Conservation (phyloP, 2,329 filamentous ascomycete species). For the Hymenoscyphus occultus region DNA sequence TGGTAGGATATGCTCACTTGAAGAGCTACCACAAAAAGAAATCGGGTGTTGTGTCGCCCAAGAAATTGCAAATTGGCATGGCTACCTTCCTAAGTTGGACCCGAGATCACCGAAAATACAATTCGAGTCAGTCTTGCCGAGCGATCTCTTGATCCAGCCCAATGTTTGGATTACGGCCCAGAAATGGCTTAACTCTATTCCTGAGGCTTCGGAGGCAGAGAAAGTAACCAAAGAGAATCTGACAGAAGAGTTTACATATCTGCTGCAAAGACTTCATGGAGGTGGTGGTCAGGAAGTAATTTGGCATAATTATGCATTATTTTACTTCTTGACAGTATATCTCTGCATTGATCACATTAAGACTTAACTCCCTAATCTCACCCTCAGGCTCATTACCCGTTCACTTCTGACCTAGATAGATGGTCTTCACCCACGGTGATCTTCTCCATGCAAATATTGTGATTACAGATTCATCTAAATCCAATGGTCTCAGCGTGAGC, state of each 20-base stretch:
- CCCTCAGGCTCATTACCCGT: not conserved
- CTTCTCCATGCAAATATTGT: not conserved
- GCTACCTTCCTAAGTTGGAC: not conserved
- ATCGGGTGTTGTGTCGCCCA: not conserved
- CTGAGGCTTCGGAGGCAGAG: not conserved
- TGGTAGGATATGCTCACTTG: not conserved
- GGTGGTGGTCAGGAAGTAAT: not conserved
- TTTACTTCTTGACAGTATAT: not conserved
- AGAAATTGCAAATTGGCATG: conserved; percentile 1
- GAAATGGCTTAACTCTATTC: not conserved
- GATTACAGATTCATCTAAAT: not conserved
- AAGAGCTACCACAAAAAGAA: not conserved
- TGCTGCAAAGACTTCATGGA: not conserved
- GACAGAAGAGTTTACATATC: not conserved
- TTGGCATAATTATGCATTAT: not conserved
- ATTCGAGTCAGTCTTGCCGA: not conserved
- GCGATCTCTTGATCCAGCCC: not conserved
- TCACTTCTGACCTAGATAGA: not conserved
- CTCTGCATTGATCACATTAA: not conserved
- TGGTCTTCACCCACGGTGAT: not conserved
- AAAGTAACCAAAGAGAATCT: not conserved
- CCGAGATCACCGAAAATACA: not conserved
- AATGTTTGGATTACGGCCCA: not conserved
- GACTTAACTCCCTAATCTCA: not conserved
- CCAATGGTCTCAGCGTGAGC: not conserved